These are phyloP conservation scores for Echeveria elegans DNA, from an alignment of 164 flowering plant genomes.

Conservation along the genomic window DNA sequence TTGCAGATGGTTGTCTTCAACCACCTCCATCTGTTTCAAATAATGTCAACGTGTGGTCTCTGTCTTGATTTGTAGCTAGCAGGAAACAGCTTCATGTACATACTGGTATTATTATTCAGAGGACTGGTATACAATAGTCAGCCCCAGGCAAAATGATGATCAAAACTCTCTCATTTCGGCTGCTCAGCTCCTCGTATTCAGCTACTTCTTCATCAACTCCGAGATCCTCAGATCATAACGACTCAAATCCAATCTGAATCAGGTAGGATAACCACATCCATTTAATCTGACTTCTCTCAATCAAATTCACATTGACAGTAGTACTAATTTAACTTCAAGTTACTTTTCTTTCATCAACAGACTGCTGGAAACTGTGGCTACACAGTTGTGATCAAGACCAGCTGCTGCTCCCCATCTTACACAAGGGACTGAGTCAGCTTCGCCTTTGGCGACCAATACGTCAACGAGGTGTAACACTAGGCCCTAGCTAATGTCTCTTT, in stretches of 20 bases:
- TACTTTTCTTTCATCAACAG: not conserved
- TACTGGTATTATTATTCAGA: not conserved
- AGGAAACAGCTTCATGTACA: not conserved
- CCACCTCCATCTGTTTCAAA: not conserved
- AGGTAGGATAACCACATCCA: not conserved
- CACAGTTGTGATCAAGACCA: constrained; percentile 51
- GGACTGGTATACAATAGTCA: not conserved
- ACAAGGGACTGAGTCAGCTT: constrained; percentile 68
- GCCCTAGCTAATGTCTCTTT: not conserved
- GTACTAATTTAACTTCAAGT: not conserved
- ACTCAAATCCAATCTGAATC: not conserved
- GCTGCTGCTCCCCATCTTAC: constrained; percentile 53
- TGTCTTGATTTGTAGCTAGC: not conserved
- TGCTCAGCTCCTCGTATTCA: not conserved
- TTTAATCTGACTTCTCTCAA: not conserved
- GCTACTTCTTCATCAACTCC: not conserved
- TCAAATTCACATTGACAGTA: not conserved
- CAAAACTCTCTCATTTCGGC: constrained; percentile 6
- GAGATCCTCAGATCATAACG: not conserved
- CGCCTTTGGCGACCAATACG: constrained; percentile 65
- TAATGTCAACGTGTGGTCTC: not conserved
- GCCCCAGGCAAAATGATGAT: not conserved
- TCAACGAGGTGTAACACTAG: constrained; percentile 44
- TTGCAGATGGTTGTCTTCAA: not conserved
- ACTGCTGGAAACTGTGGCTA: constrained; percentile 30